Evolutionary conservation across 2,329 filamentous ascomycete genomes (phyloP).

Genomic region (Pezicula neosporulosa): DNA sequence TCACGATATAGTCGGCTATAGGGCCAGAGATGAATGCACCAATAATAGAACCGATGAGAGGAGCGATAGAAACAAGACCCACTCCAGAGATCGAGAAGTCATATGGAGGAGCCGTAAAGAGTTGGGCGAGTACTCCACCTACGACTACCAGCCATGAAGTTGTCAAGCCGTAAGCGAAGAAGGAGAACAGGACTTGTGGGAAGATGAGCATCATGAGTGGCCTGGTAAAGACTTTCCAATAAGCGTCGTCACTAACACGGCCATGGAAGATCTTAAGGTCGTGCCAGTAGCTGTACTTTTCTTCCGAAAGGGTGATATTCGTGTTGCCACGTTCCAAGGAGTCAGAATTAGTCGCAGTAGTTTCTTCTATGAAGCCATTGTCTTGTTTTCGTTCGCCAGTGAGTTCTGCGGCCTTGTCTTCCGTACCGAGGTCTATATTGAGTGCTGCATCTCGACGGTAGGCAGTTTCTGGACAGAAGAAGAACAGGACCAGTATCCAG

Average conservation of each 20-base stretch:
- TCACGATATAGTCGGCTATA: conserved; percentile 36
- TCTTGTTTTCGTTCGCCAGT: not conserved
- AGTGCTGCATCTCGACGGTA: conserved; percentile 17
- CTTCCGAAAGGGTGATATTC: conserved; percentile 1
- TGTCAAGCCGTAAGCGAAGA: conserved; percentile 13
- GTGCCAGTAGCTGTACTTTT: conserved; percentile 5
- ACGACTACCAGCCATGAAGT: conserved; percentile 14
- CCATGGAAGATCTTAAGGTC: conserved; percentile 23
- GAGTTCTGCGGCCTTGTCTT: conserved; percentile 9
- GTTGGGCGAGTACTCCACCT: conserved; percentile 8
- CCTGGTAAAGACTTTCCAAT: conserved; percentile 23
- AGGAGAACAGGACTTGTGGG: conserved; percentile 15
- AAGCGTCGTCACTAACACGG: conserved; percentile 23
- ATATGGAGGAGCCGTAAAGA: conserved; percentile 11
- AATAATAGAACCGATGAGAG: conserved; percentile 9
- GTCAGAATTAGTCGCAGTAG: not conserved
- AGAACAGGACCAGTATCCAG: conserved; percentile 35
- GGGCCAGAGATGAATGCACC: conserved; percentile 10
- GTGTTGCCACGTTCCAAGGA: not conserved
- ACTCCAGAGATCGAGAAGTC: conserved; percentile 9
- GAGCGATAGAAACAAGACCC: conserved; percentile 4
- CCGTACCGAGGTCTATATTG: conserved; percentile 12
- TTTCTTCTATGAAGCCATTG: not conserved
- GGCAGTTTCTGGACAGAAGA: conserved; percentile 38
- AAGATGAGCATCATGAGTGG: conserved; percentile 26